These are phyloP conservation scores for Xylaria telfairii DNA, from an alignment of 495 filamentous ascomycete genomes.

Conservation along the genomic window DNA sequence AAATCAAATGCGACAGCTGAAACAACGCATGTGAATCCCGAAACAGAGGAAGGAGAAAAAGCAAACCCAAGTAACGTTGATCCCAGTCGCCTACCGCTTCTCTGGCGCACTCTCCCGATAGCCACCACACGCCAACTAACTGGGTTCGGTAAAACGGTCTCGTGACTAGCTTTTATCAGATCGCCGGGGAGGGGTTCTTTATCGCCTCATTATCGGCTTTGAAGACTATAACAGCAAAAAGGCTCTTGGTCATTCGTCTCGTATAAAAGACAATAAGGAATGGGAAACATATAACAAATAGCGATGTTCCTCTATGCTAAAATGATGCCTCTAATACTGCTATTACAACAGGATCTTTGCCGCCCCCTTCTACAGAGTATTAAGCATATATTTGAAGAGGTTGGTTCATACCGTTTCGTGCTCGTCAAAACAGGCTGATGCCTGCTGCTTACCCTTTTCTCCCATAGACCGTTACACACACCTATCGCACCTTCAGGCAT, in stretches of 20 bases:
- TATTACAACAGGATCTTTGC: neutral
- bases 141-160: conserved; percentile 3
- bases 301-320: neutral
- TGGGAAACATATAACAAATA: neutral
- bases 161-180: neutral
- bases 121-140: neutral
- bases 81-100: conserved; percentile 15
- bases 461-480: neutral
- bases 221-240: neutral
- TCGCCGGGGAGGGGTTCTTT: neutral
- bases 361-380: neutral
- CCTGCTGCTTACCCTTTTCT: neutral
- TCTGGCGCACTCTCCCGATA: conserved; percentile 8
- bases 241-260: neutral
- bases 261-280: neutral
- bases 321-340: neutral
- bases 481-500: neutral
- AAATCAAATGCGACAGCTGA: conserved; percentile 20
- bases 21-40: conserved; percentile 20
- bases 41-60: conserved; percentile 17
- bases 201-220: neutral
- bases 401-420: neutral
- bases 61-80: conserved; percentile 21
- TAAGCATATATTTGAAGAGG: conserved; percentile 8
- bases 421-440: neutral